Evolutionary conservation across 495 filamentous ascomycete species (phyloP), one percentile per base, ranked within the genome.

Genomic region (Acidomyces sp.): DNA sequence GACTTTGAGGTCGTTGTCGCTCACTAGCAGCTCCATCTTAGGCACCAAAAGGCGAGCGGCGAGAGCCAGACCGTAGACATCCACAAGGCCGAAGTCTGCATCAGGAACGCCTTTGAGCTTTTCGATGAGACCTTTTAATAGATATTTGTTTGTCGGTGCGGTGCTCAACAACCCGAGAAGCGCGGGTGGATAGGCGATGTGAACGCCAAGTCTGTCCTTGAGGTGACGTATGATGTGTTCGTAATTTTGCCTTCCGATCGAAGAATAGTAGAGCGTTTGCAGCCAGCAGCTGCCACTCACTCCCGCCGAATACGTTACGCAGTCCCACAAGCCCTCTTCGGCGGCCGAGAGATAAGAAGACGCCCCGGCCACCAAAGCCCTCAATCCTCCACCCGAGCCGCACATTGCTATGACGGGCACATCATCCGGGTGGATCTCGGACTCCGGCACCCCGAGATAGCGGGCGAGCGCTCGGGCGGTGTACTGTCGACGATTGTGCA

Each of bases 241-340:
- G 48, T 86, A 72, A 45, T 71, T 69, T 36, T 71, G 63, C 3
- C 61, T 63, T 0, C 76, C 66, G n/a, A 97, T 64, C 2, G 81
- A 80, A n/a, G 87, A 93, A 49, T 86, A 77, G 55, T 82, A 95
- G 6, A 97, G 66, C 2, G 83, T 69, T 58, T 95, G 87, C 22
- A 95, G 63, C 90, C 90, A 97, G 57, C 90, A 95, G 48, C 82
- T 90, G 3, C 90, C 90, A 53, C 82, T 88, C 12, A 97, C 90
- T 6, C 90, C 90, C 18, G 90, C 84, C 0, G 85, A 87, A 53
- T 97, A 97, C 0, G 86, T 97, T 0, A 80, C 71, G 57, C 87
- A 94, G 55, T 94, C 85, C 57, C 90, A 93, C 0, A 97, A 65
- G 0, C 90, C 90, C 34, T 78, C 76, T 58, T 93, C 82, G 19